A percentile compares a stretch with the other conserved stretches of the same genome.
Conservation (phyloP, 2,329 filamentous ascomycete species). For the Colletotrichum liaoningense region DNA sequence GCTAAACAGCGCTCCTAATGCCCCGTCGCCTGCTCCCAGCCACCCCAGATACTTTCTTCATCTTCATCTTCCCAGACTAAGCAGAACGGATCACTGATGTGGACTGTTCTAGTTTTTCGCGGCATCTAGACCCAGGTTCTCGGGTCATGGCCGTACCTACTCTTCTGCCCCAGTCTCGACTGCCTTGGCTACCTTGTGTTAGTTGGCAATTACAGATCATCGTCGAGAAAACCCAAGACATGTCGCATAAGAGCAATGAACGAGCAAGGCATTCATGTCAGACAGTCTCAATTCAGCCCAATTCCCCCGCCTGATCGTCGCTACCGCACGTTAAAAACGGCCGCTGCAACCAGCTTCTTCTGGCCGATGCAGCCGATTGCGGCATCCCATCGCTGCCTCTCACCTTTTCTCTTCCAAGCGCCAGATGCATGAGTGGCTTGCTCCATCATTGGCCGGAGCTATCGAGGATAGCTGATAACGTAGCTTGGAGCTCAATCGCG, state of each 20-base stretch:
- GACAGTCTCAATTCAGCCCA: background rate
- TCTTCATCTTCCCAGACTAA: background rate
- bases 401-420: background rate
- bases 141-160: background rate
- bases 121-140: background rate
- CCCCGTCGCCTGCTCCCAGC: slow-evolving; percentile 3
- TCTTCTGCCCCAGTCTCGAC: background rate
- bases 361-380: slow-evolving; percentile 23
- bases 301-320: slow-evolving; percentile 19
- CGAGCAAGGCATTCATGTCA: background rate
- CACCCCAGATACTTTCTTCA: background rate
- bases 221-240: background rate
- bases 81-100: background rate
- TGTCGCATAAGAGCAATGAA: background rate
- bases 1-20: background rate
- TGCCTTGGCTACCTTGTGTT: background rate
- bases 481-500: background rate
- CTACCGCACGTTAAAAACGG: slow-evolving; percentile 23
- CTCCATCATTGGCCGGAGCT: slow-evolving; percentile 7
- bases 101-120: background rate
- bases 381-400: background rate
- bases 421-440: background rate
- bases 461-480: background rate
- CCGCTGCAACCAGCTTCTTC: slow-evolving; percentile 1
- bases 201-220: background rate